phyloP scores from a whole-genome alignment of 139 green algal genomes.

The Ettlia oleoabundans region DNA sequence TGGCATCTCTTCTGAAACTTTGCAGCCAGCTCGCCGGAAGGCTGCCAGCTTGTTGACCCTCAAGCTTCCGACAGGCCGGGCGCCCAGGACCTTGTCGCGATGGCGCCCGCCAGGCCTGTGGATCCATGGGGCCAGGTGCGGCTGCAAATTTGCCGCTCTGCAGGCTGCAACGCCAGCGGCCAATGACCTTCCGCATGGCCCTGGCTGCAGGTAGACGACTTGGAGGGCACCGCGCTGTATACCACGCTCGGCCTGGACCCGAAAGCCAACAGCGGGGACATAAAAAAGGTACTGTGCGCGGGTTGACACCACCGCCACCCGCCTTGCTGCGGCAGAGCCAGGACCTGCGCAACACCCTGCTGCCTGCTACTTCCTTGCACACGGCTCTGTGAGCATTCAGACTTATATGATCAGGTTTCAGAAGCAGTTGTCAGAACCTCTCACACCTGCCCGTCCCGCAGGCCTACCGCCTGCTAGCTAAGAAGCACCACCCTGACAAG shows the following conservation, averaged over 20 bases:
- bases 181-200: not conserved
- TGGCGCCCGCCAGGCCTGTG: not conserved
- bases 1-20: too few species aligned
- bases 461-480: constrained; percentile 69
- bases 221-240: constrained; percentile 65
- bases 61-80: not conserved
- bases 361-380: too few species aligned
- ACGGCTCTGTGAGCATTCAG: too few species aligned
- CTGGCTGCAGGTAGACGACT: constrained; percentile 58
- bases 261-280: constrained; percentile 41
- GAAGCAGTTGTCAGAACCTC: too few species aligned
- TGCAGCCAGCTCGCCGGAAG: too few species aligned
- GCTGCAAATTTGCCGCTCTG: not conserved
- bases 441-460: constrained; percentile 18
- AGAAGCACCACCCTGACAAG: constrained; percentile 84
- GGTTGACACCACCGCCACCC: not conserved
- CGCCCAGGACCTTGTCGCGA: not conserved
- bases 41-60: not conserved
- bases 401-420: too few species aligned
- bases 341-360: too few species aligned
- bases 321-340: too few species aligned
- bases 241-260: constrained; percentile 38
- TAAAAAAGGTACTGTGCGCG: constrained; percentile 45
- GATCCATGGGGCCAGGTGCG: constrained; percentile 47
- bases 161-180: not conserved